Conservation (phyloP, 1,139 yeast genomes). For the Casaregolazyma suthepensis region DNA sequence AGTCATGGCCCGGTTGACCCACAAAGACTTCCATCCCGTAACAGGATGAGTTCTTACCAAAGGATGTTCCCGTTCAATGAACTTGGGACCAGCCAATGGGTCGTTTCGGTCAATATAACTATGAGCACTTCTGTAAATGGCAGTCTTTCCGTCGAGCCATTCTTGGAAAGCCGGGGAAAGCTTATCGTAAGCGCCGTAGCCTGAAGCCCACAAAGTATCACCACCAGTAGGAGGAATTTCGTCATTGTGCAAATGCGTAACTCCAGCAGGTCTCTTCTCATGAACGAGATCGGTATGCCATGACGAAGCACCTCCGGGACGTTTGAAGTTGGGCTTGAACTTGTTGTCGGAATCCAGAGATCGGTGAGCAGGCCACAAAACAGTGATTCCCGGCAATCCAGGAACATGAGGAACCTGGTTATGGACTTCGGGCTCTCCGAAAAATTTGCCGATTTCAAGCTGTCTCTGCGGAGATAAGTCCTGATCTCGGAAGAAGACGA, state of each 20-base stretch:
- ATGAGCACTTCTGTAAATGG: constrained; percentile 43
- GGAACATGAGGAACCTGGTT: constrained; percentile 42
- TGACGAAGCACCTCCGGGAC: constrained; percentile 23
- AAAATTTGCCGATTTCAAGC: constrained; percentile 41
- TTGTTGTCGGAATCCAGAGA: constrained; percentile 16
- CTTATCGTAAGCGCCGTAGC: constrained; percentile 48
- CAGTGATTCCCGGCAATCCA: constrained; percentile 43
- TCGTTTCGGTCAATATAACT: constrained; percentile 37
- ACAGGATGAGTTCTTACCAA: constrained; percentile 48
- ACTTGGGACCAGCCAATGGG: constrained; percentile 40
- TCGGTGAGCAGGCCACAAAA: constrained; percentile 47
- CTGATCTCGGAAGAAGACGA: constrained; percentile 44
- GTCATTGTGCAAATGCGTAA: constrained; percentile 44
- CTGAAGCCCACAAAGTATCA: constrained; percentile 47
- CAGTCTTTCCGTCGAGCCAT: constrained; percentile 46
- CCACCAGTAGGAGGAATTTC: constrained; percentile 45
- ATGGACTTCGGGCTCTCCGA: constrained; percentile 44
- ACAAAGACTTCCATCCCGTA: constrained; percentile 50
- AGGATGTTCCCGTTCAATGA: constrained; percentile 42
- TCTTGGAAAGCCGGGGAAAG: constrained; percentile 44
- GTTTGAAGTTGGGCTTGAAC: constrained; percentile 19
- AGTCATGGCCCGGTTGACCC: constrained; percentile 42
- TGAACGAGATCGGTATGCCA: constrained; percentile 49
- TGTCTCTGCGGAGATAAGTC: constrained; percentile 41
- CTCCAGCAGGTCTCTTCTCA: constrained; percentile 44